Evolutionary conservation across 208 protist genomes (phyloP).

Genomic region (Novymonas esmeraldas): DNA sequence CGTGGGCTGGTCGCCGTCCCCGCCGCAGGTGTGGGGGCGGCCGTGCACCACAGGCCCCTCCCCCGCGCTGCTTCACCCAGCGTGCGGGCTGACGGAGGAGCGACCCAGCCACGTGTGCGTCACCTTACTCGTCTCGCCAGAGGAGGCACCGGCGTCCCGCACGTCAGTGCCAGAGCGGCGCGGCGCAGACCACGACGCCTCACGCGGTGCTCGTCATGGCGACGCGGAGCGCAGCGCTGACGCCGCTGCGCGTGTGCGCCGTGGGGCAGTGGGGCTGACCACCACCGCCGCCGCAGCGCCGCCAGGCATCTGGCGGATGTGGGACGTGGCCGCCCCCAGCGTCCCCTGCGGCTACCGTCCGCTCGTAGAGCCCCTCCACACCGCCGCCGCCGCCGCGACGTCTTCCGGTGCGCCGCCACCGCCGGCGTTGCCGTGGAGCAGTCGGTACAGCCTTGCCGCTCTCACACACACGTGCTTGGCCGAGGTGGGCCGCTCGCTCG

Average conservation of each 20-base stretch:
- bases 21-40: background rate
- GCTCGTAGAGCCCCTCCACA: background rate
- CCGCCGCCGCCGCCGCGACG: background rate
- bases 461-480: conserved; percentile 33
- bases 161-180: no score
- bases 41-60: background rate
- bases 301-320: conserved; percentile 38
- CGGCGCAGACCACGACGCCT: no score
- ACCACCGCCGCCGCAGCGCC: background rate
- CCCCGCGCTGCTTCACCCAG: conserved; percentile 5
- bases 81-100: conserved; percentile 19
- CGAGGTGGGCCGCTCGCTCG: background rate
- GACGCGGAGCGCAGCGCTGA: no score
- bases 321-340: conserved; percentile 35
- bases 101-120: conserved; percentile 24
- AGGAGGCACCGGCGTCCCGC: no score
- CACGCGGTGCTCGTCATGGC: no score
- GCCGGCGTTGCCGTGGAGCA: conserved; percentile 21
- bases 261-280: background rate
- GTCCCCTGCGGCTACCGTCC: conserved; percentile 26
- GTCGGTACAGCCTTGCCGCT: conserved; percentile 29
- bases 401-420: no score
- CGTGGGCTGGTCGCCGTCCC: conserved; percentile 18
- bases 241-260: no score
- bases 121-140: conserved; percentile 24